Evolutionary conservation across 169 alveolate species (phyloP).

Genomic region (Hepatocystis sp.): DNA sequence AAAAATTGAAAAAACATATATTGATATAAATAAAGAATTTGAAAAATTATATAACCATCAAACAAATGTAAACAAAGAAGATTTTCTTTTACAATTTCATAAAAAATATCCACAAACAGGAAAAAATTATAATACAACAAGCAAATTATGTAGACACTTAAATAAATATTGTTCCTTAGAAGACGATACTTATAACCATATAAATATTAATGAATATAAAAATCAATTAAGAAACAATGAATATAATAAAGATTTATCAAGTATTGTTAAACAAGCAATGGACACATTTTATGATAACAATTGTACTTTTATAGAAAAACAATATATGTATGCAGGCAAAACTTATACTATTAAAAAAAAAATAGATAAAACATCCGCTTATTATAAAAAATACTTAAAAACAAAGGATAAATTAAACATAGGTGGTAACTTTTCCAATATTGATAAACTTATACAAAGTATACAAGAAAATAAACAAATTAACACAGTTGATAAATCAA

Average conservation of each 20-base stretch:
- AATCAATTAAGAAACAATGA: slow-evolving; percentile 16
- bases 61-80: slow-evolving; percentile 20
- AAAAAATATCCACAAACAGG: slow-evolving; percentile 45
- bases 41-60: slow-evolving; percentile 44
- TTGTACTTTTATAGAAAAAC: slow-evolving; percentile 37
- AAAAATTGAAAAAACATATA: slow-evolving; percentile 52
- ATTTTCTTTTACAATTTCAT: slow-evolving; percentile 52
- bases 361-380: slow-evolving; percentile 51
- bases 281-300: slow-evolving; percentile 45
- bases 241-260: slow-evolving; percentile 4
- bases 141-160: slow-evolving; percentile 24
- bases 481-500: slow-evolving; percentile 67
- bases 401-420: slow-evolving; percentile 40
- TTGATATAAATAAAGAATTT: slow-evolving; percentile 43
- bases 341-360: slow-evolving; percentile 39
- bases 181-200: slow-evolving; percentile 2
- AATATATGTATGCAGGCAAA: slow-evolving; percentile 72
- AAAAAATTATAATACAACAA: slow-evolving; percentile 31
- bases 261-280: slow-evolving; percentile 26
- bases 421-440: slow-evolving; percentile 61
- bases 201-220: no score
- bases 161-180: slow-evolving; percentile 32
- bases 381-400: slow-evolving; percentile 50
- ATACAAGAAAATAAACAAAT: slow-evolving; percentile 67
- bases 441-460: slow-evolving; percentile 47